A percentile compares a stretch with the other conserved stretches of the same genome.
These are phyloP conservation scores for Fusarium buharicum DNA, from an alignment of 2,329 filamentous ascomycete genomes.

Conservation along the genomic window DNA sequence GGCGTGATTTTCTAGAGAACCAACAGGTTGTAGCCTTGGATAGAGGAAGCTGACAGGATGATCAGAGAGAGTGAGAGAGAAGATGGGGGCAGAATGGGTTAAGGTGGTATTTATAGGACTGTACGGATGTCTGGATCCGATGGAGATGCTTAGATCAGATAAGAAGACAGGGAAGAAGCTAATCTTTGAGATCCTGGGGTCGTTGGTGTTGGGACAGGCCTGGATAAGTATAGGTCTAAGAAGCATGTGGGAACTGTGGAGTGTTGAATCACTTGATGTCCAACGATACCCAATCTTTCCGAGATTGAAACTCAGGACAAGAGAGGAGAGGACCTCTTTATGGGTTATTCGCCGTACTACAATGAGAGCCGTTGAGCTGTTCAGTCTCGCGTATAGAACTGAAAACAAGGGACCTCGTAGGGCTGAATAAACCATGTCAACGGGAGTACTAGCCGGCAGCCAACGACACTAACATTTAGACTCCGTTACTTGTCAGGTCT, in stretches of 20 bases:
- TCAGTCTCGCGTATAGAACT: slow-evolving; percentile 1
- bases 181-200: background rate
- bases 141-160: background rate
- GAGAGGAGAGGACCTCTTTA: slow-evolving; percentile 25
- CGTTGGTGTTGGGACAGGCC: background rate
- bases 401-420: slow-evolving; percentile 9
- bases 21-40: slow-evolving; percentile 4
- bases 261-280: background rate
- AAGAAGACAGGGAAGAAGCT: background rate
- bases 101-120: background rate
- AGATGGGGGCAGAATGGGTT: background rate
- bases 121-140: background rate
- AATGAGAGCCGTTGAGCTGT: background rate
- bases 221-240: background rate
- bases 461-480: background rate
- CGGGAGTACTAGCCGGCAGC: background rate
- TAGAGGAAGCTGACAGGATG: background rate
- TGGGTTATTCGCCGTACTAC: slow-evolving; percentile 22
- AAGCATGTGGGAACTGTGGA: background rate
- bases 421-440: slow-evolving; percentile 16
- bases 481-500: background rate
- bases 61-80: slow-evolving; percentile 2
- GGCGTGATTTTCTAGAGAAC: background rate
- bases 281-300: background rate
- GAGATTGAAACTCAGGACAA: background rate